Evolutionary conservation across 163 green algal species (phyloP), one percentile per base, ranked within the genome.

Genomic region (Scenedesmus sp.): DNA sequence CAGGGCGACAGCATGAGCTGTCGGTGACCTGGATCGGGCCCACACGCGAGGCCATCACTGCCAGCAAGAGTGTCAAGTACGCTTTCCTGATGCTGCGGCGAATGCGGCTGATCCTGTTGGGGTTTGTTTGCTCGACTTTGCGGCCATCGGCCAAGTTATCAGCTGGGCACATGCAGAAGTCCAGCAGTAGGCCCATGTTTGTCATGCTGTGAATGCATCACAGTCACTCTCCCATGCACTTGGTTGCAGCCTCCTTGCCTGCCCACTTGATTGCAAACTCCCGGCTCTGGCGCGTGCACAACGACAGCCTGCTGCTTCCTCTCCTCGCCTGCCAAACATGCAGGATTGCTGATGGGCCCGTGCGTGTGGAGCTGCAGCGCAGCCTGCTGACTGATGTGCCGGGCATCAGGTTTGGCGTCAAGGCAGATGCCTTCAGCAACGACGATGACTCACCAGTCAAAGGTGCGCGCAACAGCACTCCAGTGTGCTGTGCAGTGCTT

Each of bases 1-100:
- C 22, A 81, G 43, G 91, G 92, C 68, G 88, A 91, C 85, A 90
- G 49, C 3, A 44, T 95, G 40, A 49, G 1, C 0, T 95, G 13
- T 61, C 59, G 16, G 94, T 89, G 0, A 89, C 91, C 26, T 96
- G 94, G 94, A 91, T 96, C 16, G 94, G 94, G 2, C 94, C 94
- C 46, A 94, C 94, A 33, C 81, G 94, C 10, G 94, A 96, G 88
- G 68, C 88, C 26, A 88, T 96, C 24, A 89, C 83, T n/a, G 44
- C 42, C 13, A 88, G 59, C 7, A 80, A 53, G 20, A 92, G 9
- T 6, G 59, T 95, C 53, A 86, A 61, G 93, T 95, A 65, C 91
- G 93, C 83, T 40, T 13, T 10, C 13, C 30, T 40, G 65, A 6
- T 40, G 65, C 9, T 76, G 65, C 18, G 26, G 5, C 22, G 13